These are phyloP conservation scores for Penicillium carneum DNA, from an alignment of 2,329 filamentous ascomycete genomes.

Conservation along the genomic window DNA sequence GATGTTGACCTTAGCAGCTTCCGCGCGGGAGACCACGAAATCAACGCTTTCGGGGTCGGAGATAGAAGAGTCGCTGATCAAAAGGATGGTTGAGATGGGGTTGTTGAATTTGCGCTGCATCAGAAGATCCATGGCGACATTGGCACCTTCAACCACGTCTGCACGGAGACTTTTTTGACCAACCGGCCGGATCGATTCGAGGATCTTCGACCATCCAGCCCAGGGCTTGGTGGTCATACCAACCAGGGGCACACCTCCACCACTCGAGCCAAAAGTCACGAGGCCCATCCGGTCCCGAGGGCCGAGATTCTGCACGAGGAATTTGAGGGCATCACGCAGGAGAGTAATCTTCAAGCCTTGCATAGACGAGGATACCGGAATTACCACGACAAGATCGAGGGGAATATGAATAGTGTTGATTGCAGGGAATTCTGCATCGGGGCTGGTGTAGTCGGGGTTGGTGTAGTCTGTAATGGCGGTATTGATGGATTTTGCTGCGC, in stretches of 20 bases:
- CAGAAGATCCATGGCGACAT: constrained; percentile 95
- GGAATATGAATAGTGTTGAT: constrained; percentile 85
- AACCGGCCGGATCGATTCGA: constrained; percentile 87
- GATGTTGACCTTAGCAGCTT: constrained; percentile 95
- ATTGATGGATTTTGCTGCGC: constrained; percentile 79
- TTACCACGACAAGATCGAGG: constrained; percentile 92
- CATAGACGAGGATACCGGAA: constrained; percentile 97
- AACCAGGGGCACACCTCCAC: constrained; percentile 91
- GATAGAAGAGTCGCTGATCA: constrained; percentile 96
- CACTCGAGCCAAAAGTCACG: constrained; percentile 94
- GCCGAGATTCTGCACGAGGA: constrained; percentile 87
- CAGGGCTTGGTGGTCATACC: constrained; percentile 97
- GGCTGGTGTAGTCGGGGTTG: constrained; percentile 80
- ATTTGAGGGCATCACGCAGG: constrained; percentile 87
- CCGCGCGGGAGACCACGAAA: constrained; percentile 93
- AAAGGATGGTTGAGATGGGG: constrained; percentile 89
- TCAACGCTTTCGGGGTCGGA: constrained; percentile 94
- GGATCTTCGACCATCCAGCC: constrained; percentile 85
- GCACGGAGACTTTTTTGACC: constrained; percentile 96
- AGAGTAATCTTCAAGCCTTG: constrained; percentile 98
- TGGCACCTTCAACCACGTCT: constrained; percentile 95
- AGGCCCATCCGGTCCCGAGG: constrained; percentile 95
- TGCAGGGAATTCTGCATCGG: constrained; percentile 64
- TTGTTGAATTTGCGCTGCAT: constrained; percentile 98
- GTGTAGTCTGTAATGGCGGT: constrained; percentile 94